phyloP scores from a whole-genome alignment of 768 basidiomycete genomes.

The Phylloporus sp. region DNA sequence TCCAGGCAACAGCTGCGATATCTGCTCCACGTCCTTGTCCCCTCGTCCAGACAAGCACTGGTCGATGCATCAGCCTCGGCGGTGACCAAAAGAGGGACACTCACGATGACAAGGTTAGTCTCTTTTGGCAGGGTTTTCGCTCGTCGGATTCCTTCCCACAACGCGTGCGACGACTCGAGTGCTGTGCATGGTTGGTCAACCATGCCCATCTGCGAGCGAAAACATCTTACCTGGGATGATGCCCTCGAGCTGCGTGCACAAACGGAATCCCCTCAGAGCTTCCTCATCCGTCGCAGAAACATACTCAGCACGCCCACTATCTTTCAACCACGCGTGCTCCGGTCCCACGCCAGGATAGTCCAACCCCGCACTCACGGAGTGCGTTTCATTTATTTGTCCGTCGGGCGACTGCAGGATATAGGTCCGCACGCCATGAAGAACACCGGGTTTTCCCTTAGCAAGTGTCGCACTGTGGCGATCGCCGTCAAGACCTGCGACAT shows the following conservation, averaged over 20 bases:
- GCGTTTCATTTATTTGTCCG: not conserved
- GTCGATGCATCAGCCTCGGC: not conserved
- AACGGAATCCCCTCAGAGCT: not conserved
- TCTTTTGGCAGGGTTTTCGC: not conserved
- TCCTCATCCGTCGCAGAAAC: not conserved
- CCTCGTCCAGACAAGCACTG: not conserved
- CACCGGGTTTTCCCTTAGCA: not conserved
- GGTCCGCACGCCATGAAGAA: not conserved
- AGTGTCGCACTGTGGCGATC: conserved; percentile 1
- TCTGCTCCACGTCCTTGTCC: conserved; percentile 1
- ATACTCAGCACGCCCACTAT: not conserved
- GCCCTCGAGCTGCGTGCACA: conserved; percentile 1
- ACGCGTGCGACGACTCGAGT: not conserved
- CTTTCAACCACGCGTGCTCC: not conserved
- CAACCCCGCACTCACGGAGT: not conserved
- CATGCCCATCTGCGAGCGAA: too few species aligned
- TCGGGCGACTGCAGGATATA: not conserved
- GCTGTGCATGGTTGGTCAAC: not conserved
- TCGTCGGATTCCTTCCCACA: conserved; percentile 2
- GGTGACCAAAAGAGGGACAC: not conserved
- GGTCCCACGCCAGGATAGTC: not conserved
- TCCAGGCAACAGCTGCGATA: not conserved
- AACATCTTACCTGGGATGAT: not conserved
- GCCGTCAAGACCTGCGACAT: not conserved
- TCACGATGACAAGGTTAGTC: not conserved